Evolutionary conservation across 331 rosid genomes (phyloP).

Genomic region (Quercus phellos): DNA sequence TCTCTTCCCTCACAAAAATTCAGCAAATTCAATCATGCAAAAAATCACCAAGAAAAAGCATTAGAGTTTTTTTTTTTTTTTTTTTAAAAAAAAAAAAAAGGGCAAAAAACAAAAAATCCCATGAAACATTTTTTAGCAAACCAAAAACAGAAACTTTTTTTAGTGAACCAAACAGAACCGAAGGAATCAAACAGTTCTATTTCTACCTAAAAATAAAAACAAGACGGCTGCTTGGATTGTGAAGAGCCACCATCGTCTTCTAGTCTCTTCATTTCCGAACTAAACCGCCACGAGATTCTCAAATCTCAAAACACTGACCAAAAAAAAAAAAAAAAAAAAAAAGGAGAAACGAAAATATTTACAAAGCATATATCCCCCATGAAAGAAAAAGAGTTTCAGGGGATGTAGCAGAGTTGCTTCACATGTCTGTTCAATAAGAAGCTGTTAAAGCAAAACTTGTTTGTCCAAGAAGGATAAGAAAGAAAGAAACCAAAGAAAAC

Average conservation of each 20-base stretch:
- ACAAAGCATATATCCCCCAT: no score
- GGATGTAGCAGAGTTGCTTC: no score
- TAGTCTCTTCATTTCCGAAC: slow-evolving; percentile 59
- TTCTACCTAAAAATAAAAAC: background rate
- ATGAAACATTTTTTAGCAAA: background rate
- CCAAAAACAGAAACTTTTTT: slow-evolving; percentile 5
- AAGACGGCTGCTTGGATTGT: slow-evolving; percentile 55
- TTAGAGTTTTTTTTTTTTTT: background rate
- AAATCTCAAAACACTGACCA: background rate
- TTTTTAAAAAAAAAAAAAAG: no score
- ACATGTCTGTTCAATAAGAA: no score
- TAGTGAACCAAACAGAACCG: slow-evolving; percentile 5
- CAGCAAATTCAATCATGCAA: background rate
- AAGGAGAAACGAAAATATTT: background rate
- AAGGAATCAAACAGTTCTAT: slow-evolving; percentile 16
- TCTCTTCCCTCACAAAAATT: background rate
- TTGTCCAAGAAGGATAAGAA: no score
- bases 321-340: background rate
- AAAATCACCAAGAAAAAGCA: background rate
- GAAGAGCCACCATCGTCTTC: slow-evolving; percentile 56
- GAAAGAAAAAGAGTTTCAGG: no score
- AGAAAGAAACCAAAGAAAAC: no score
- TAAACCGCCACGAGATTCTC: slow-evolving; percentile 11
- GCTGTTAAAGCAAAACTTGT: no score
- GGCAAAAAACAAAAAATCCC: no score